Evolutionary conservation across 345 rosid genomes (phyloP), one percentile per base, ranked within the genome.

Genomic region (Mangifera indica): DNA sequence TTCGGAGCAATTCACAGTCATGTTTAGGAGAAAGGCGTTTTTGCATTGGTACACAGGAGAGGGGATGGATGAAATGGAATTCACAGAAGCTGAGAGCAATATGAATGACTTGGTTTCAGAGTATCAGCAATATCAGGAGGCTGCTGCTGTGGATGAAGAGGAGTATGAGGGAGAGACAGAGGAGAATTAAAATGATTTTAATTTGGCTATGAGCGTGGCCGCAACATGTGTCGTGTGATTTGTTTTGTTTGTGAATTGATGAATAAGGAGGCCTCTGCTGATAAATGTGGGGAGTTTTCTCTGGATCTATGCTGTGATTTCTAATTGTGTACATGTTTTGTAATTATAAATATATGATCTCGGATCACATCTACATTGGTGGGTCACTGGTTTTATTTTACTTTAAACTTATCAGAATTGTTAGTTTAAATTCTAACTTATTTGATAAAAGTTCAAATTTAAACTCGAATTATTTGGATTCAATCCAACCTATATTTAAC

Each of bases 61-160:
- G 65, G 98, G 98, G 21, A 93, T 93, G 98, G 98, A 93, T 66
- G 97, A 93, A 71, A 93, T 93, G 98, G 97, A 93, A 79, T 93
- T 93, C 63, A 93, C 97, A 0, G 97, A 90, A 83, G 98, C 98
- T 0, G 97, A 91, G 73, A 91, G 97, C 53, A 93, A 93, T 66
- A 91, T 93, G 97, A 93, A 93, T 51, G 98, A 93, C 53, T 82
- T 93, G 79, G 98, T 93, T 0, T 91, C 97, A 0, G 95, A 91
- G 77, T 93, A 93, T 76, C 95, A 91, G 79, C 93, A 93, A 62
- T 93, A 93, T 74, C 97, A 91, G 69, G 97, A 93, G 11, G 97
- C 95, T 1, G 85, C 74, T 0, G 98, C 88, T 0, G 93, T 82
- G 59, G 80, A 86, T 0, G 92, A 80, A n/a, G 89, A 81, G 0